phyloP scores from a whole-genome alignment of 108 stramenopile genomes.

The Bacterosira constricta region DNA sequence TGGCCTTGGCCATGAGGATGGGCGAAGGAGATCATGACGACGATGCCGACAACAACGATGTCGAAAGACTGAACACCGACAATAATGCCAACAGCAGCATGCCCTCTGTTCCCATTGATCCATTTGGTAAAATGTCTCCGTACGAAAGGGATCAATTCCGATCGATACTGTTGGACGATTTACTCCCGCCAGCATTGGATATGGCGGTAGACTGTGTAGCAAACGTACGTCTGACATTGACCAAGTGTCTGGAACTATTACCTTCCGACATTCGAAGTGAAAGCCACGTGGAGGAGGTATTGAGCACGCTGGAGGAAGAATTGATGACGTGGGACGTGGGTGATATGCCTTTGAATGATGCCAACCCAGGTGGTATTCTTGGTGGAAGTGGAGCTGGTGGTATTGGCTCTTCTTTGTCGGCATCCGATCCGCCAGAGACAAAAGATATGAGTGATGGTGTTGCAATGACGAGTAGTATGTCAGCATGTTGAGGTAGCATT shows the following conservation, averaged over 20 bases:
- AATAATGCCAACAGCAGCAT: not conserved
- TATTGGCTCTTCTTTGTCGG: no score
- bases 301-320: slow-evolving; percentile 73
- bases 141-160: slow-evolving; percentile 65
- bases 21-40: slow-evolving; percentile 39
- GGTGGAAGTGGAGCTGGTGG: not conserved
- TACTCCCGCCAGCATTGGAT: slow-evolving; percentile 71
- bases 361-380: not conserved
- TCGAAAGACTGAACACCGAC: not conserved
- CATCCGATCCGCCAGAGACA: no score
- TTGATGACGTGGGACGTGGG: slow-evolving; percentile 80
- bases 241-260: slow-evolving; percentile 73
- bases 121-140: slow-evolving; percentile 62
- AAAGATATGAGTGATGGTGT: no score
- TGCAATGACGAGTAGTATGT: not conserved
- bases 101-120: slow-evolving; percentile 37
- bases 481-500: not conserved
- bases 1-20: slow-evolving; percentile 73
- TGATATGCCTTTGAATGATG: slow-evolving; percentile 36
- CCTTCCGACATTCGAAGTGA: slow-evolving; percentile 58
- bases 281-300: slow-evolving; percentile 56
- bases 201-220: slow-evolving; percentile 82
- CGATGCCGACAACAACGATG: slow-evolving; percentile 3
- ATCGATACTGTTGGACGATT: slow-evolving; percentile 56
- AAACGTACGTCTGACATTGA: slow-evolving; percentile 78